These are phyloP conservation scores for Eucalyptus grandis DNA, from an alignment of 345 rosid species.

Conservation along the genomic window DNA sequence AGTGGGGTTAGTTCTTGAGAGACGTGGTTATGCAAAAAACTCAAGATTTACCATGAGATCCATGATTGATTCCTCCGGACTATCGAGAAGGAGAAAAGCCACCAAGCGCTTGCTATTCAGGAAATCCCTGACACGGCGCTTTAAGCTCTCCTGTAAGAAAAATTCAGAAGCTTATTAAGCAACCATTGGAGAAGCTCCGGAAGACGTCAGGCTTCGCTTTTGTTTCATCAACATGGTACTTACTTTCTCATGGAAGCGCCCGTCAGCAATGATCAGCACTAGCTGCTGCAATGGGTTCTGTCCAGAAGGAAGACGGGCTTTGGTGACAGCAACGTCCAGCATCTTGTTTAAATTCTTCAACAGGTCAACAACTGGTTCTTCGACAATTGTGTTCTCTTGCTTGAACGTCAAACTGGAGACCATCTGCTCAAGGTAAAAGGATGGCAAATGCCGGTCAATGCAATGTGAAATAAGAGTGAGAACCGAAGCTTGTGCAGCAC, in stretches of 20 bases:
- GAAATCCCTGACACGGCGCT: slow-evolving; percentile 62
- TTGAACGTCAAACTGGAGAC: slow-evolving; percentile 73
- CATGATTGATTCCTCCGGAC: slow-evolving; percentile 52
- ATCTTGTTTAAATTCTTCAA: slow-evolving; percentile 51
- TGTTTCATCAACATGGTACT: neutral
- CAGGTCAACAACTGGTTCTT: slow-evolving; percentile 75
- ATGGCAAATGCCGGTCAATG: neutral
- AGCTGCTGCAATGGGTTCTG: slow-evolving; percentile 95
- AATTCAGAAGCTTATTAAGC: neutral
- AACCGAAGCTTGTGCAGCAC: neutral
- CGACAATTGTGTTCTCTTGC: slow-evolving; percentile 79
- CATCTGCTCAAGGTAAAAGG: slow-evolving; percentile 34
- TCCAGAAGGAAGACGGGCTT: slow-evolving; percentile 76
- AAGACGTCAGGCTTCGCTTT: neutral
- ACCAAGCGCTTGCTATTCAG: slow-evolving; percentile 79
- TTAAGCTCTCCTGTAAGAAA: slow-evolving; percentile 42
- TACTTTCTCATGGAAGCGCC: slow-evolving; percentile 89
- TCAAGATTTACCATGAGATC: slow-evolving; percentile 42
- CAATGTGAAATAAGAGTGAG: neutral
- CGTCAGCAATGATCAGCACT: slow-evolving; percentile 84
- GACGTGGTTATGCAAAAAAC: neutral
- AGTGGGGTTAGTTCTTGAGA: neutral
- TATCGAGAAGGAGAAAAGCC: slow-evolving; percentile 78
- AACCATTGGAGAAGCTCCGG: neutral
- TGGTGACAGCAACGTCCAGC: slow-evolving; percentile 59